These are phyloP conservation scores for Rhodotorula sp. DNA, from an alignment of 1,284 basidiomycete species.

Conservation along the genomic window DNA sequence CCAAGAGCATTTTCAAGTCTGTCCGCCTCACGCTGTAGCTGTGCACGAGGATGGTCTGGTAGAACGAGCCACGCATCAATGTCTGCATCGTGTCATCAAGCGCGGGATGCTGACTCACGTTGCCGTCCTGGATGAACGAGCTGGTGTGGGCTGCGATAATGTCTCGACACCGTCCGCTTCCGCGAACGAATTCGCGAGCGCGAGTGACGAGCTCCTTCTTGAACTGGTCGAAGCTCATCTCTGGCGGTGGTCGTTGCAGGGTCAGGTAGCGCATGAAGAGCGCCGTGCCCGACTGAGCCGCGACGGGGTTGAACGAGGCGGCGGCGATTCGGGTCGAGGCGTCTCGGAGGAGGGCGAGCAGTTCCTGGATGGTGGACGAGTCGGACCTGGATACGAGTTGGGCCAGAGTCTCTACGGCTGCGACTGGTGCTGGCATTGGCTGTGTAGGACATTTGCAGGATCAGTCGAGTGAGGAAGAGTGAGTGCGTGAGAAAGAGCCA, in stretches of 20 bases:
- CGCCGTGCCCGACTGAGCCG: slow-evolving; percentile 83
- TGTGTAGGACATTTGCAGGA: background rate
- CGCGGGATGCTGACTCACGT: slow-evolving; percentile 54
- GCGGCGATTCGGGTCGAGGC: slow-evolving; percentile 66
- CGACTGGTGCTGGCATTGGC: slow-evolving; percentile 79
- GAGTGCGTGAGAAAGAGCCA: background rate
- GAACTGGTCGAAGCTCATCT: slow-evolving; percentile 69
- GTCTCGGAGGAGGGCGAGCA: slow-evolving; percentile 74
- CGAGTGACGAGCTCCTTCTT: slow-evolving; percentile 76
- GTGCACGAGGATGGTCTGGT: slow-evolving; percentile 34
- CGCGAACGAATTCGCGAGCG: slow-evolving; percentile 59
- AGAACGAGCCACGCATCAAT: slow-evolving; percentile 7
- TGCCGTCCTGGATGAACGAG: slow-evolving; percentile 91
- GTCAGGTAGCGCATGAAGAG: slow-evolving; percentile 86
- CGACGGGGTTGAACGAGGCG: slow-evolving; percentile 72
- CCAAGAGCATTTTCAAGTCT: too few relatives aligned
- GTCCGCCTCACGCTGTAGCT: slow-evolving; percentile 32
- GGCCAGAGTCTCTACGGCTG: slow-evolving; percentile 76
- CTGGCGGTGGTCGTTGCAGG: slow-evolving; percentile 51
- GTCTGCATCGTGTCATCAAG: background rate
- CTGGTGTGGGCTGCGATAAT: slow-evolving; percentile 87
- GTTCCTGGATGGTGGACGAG: slow-evolving; percentile 81
- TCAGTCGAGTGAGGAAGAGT: background rate
- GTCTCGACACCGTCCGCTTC: slow-evolving; percentile 62
- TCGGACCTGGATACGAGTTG: slow-evolving; percentile 71